These are phyloP conservation scores for Leccinellum rugosiceps DNA, from an alignment of 768 basidiomycete species.

Conservation along the genomic window DNA sequence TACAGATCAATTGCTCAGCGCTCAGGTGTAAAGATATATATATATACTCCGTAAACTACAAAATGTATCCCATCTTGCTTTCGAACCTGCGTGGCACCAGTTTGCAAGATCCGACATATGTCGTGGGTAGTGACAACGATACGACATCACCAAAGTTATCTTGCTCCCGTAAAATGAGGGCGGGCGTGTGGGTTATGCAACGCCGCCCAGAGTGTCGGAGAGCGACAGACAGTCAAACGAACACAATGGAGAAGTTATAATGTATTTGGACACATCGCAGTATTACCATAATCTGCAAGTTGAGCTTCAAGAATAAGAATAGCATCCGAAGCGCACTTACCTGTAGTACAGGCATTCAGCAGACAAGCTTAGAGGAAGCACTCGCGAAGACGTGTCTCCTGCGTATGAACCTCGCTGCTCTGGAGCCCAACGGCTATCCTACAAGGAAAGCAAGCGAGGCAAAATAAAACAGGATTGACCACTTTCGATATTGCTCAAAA, in stretches of 20 bases:
- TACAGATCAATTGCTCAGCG: neutral
- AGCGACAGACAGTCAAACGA: conserved; percentile 42
- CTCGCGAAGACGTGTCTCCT: conserved; percentile 36
- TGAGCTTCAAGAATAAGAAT: neutral
- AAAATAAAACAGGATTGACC: conserved; percentile 37
- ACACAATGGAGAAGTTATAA: neutral
- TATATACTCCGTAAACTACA: neutral
- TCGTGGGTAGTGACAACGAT: conserved; percentile 31
- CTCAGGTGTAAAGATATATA: neutral
- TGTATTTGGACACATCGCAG: conserved; percentile 1
- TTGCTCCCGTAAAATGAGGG: conserved; percentile 98
- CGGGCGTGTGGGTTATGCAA: conserved; percentile 62
- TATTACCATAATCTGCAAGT: neutral
- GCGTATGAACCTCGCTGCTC: conserved; percentile 50
- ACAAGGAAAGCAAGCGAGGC: conserved; percentile 35
- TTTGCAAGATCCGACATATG: conserved; percentile 34
- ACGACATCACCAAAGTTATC: conserved; percentile 34
- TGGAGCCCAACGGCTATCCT: conserved; percentile 25
- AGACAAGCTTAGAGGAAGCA: neutral
- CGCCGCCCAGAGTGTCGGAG: conserved; percentile 97
- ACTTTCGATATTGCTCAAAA: conserved; percentile 65
- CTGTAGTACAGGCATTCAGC: neutral
- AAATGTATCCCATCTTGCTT: conserved; percentile 35
- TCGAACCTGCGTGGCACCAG: conserved; percentile 29
- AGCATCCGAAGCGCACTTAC: conserved; percentile 13